Conservation (phyloP, 345 rosid species). For the Crucihimalaya himalaica region DNA sequence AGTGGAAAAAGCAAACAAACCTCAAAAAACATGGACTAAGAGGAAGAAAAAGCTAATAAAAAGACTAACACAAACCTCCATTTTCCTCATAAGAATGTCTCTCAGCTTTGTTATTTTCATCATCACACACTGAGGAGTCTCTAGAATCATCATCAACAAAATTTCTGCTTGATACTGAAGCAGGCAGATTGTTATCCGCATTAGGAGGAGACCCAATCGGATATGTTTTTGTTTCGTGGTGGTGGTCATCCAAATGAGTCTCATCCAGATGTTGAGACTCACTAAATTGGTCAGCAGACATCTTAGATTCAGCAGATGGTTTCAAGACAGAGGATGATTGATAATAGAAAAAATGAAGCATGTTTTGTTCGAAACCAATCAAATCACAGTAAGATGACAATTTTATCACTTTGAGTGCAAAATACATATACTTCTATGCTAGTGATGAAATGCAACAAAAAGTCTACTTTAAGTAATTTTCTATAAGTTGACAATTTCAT, state of each 20-base stretch:
- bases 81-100: constrained; percentile 56
- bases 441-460: too few relatives aligned
- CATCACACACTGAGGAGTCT: constrained; percentile 55
- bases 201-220: constrained; percentile 42
- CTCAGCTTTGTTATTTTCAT: constrained; percentile 52
- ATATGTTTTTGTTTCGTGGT: constrained; percentile 46
- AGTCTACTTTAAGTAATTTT: too few relatives aligned
- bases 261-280: constrained; percentile 59
- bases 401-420: too few relatives aligned
- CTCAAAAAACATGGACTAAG: constrained; percentile 8
- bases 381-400: too few relatives aligned
- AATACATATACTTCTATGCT: too few relatives aligned
- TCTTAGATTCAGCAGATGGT: constrained; percentile 50
- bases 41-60: background rate
- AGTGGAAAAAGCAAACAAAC: background rate
- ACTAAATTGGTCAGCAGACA: constrained; percentile 48
- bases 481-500: too few relatives aligned
- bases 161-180: constrained; percentile 59
- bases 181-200: constrained; percentile 45
- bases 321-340: constrained; percentile 47
- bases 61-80: constrained; percentile 46
- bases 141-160: constrained; percentile 52
- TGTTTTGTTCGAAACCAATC: too few relatives aligned
- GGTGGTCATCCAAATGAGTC: constrained; percentile 15
- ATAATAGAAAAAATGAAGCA: too few relatives aligned